These are phyloP conservation scores for Coemansia interrupta DNA, from an alignment of 192 early-diverging fungal genomes.

Conservation along the genomic window DNA sequence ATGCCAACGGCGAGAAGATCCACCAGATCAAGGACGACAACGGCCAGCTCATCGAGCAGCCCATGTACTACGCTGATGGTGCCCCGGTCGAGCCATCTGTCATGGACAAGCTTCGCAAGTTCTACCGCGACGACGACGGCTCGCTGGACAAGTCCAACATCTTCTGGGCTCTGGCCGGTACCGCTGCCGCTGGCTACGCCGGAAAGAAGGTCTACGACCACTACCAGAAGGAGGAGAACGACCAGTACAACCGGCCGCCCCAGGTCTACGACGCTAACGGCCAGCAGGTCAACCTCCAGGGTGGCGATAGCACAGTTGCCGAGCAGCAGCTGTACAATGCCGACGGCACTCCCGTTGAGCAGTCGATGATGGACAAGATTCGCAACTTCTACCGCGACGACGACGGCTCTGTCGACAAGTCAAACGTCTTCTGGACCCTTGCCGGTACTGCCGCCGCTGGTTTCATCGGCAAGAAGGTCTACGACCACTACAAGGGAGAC, in stretches of 20 bases:
- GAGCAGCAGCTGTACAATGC: conserved; percentile 6
- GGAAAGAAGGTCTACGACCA: conserved; percentile 30
- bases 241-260: background rate
- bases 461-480: conserved; percentile 20
- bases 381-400: conserved; percentile 1
- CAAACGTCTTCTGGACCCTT: background rate
- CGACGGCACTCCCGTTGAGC: conserved; percentile 1
- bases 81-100: background rate
- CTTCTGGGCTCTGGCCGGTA: background rate
- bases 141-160: conserved; percentile 2
- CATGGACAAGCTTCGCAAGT: conserved; percentile 4
- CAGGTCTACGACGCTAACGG: conserved; percentile 4
- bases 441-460: background rate
- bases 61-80: conserved; percentile 1
- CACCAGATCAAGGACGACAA: conserved; percentile 1
- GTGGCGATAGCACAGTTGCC: background rate
- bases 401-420: background rate
- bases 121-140: background rate
- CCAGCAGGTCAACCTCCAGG: conserved; percentile 1
- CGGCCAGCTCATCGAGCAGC: conserved; percentile 6
- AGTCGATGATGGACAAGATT: background rate
- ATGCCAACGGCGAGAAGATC: conserved; percentile 5
- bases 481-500: conserved; percentile 11
- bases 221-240: conserved; percentile 8
- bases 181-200: conserved; percentile 2